Base-by-base conservation (phyloP, 2,329 filamentous ascomycete genomes). In the Fusarium cyanostomum region DNA sequence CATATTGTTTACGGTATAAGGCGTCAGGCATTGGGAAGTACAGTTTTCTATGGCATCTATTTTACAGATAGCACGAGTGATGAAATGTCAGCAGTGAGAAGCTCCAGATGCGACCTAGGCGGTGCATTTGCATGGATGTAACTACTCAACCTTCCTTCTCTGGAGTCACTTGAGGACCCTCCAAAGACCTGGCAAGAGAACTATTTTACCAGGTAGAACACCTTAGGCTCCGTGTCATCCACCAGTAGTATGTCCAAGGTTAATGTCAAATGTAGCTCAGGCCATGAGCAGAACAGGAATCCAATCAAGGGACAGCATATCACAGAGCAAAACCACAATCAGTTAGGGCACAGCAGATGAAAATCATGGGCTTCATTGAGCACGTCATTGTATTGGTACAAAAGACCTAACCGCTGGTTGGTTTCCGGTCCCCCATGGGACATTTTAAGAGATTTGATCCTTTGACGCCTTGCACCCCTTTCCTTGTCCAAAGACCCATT, bases 381-480 rank as follows among this genome's bases (percentile, higher is more conserved):
- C 63, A 50, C 46, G 49, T 69, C 56, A 55, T 69, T 55, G 46
- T 67, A 58, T 56, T 68, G 44, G 51, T 70, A 70, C 66, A 66
- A 44, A 53, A 62, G 55, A 43, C 53, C 43, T 41, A 67, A 56
- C 27, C 51, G 38, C 16, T 56, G 56, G 56, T 52, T 64, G 11
- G 39, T 66, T 62, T 49, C 55, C 54, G 31, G 49, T 59, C 59
- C 62, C 48, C 18, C 56, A 21, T 39, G 61, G 66, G 58, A 66
- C 64, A 34, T 62, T 21, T 21, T 45, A 31, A 42, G 35, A 59
- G 18, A 42, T 52, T 44, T 48, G 34, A 58, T 54, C 68, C 68
- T 43, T 66, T 64, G 39, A 55, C 71, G 60, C 59, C 67, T 48
- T 34, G 57, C 43, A 52, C 55, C 43, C 39, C 58, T 49, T 15